These are phyloP conservation scores for Monosporozyma aerobia DNA, from an alignment of 805 yeast genomes.

Conservation along the genomic window DNA sequence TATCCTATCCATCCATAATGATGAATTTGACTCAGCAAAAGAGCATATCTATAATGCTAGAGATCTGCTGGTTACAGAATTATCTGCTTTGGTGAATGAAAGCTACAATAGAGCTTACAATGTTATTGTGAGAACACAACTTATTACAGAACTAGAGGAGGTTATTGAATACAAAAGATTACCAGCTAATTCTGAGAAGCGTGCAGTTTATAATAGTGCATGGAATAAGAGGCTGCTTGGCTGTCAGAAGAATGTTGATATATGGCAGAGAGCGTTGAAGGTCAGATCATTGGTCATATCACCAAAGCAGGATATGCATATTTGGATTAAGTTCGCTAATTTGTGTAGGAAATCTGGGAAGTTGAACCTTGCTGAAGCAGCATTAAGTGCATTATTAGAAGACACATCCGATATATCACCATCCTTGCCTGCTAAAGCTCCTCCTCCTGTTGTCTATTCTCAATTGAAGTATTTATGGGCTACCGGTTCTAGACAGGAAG, in stretches of 20 bases:
- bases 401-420: constrained; percentile 43
- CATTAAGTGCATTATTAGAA: constrained; percentile 67
- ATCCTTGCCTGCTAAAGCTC: constrained; percentile 59
- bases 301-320: constrained; percentile 93
- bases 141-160: constrained; percentile 92
- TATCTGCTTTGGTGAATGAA: constrained; percentile 87
- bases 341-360: constrained; percentile 88
- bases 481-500: constrained; percentile 76
- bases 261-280: constrained; percentile 91
- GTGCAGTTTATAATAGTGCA: constrained; percentile 69
- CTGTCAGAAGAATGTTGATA: constrained; percentile 90
- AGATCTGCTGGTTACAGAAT: constrained; percentile 81
- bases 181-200: constrained; percentile 71
- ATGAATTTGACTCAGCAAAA: constrained; percentile 72
- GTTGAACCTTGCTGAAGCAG: constrained; percentile 81
- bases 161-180: constrained; percentile 77
- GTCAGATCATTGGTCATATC: constrained; percentile 88
- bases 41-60: constrained; percentile 73
- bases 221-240: constrained; percentile 89
- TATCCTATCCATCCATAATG: constrained; percentile 70
- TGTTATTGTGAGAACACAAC: constrained; percentile 90
- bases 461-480: constrained; percentile 96
- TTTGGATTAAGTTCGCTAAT: constrained; percentile 96
- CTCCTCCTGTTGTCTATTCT: constrained; percentile 93
- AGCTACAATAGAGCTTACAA: constrained; percentile 93